Percentiles rank a stretch among this genome's conserved stretches.
Conservation (phyloP, 805 yeast genomes). For the Tanozyma kutaoensis region DNA sequence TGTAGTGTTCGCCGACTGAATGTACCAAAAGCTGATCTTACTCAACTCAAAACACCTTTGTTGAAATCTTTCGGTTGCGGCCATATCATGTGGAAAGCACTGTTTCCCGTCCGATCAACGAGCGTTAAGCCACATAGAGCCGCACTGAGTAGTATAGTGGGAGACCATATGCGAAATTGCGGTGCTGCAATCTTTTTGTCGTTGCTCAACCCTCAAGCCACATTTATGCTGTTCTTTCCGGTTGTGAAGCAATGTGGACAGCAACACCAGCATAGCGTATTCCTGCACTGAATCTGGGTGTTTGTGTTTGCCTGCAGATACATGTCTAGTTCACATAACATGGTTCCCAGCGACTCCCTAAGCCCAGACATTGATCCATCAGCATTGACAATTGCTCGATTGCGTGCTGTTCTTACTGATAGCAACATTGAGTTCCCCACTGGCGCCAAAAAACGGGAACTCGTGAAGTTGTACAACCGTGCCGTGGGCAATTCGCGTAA, state of each 20-base stretch:
- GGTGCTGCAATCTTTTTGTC: neutral
- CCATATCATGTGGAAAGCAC: neutral
- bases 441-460: constrained; percentile 53
- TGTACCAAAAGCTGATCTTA: neutral
- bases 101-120: too few species aligned
- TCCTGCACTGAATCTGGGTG: too few species aligned
- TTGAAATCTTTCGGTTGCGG: neutral
- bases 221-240: neutral
- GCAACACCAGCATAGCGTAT: too few species aligned
- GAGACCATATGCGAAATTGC: neutral
- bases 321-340: neutral
- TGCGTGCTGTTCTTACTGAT: constrained; percentile 51
- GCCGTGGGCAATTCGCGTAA: constrained; percentile 2
- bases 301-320: neutral
- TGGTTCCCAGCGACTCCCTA: neutral
- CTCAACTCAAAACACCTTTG: neutral
- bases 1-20: neutral
- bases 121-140: neutral
- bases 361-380: constrained; percentile 24
- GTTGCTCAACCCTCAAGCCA: neutral
- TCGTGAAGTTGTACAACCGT: constrained; percentile 41
- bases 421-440: constrained; percentile 51
- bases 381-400: constrained; percentile 50
- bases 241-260: neutral
- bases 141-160: neutral